Evolutionary conservation across 331 rosid species (phyloP).

Genomic region (Stylosanthes scabra): DNA sequence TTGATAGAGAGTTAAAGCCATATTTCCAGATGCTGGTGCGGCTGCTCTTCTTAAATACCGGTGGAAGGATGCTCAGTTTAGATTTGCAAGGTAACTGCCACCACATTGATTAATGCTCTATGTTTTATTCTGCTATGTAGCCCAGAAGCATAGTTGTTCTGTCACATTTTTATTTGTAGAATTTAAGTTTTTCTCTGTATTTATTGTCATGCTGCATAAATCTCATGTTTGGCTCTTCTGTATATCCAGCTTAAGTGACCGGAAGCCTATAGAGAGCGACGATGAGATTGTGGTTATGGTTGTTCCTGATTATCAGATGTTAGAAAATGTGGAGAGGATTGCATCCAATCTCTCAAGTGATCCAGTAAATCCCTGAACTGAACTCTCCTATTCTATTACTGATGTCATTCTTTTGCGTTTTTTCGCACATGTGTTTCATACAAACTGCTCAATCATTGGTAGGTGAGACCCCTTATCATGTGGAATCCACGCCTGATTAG

Average conservation of each 20-base stretch:
- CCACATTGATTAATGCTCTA: conserved; percentile 10
- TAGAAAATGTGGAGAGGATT: conserved; percentile 85
- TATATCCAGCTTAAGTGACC: conserved; percentile 83
- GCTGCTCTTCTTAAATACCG: conserved; percentile 86
- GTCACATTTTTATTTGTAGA: conserved; percentile 7
- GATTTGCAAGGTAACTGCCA: conserved; percentile 79
- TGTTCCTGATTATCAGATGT: conserved; percentile 97
- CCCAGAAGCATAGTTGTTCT: conserved; percentile 24
- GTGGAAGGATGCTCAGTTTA: conserved; percentile 86
- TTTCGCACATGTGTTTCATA: conserved; percentile 33
- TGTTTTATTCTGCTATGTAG: conserved; percentile 17
- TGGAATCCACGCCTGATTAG: conserved; percentile 96
- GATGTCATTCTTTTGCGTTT: neutral
- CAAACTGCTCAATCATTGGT: conserved; percentile 38
- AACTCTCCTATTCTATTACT: conserved; percentile 33
- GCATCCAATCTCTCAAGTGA: conserved; percentile 87
- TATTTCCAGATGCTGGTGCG: conserved; percentile 98
- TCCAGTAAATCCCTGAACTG: conserved; percentile 61
- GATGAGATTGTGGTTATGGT: conserved; percentile 96
- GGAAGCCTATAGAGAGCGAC: conserved; percentile 75
- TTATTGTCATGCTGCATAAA: conserved; percentile 14
- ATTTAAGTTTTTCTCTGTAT: neutral
- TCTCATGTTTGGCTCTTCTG: conserved; percentile 20
- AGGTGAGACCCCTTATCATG: conserved; percentile 98
- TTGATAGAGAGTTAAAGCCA: conserved; percentile 84